phyloP scores from a whole-genome alignment of 2,329 filamentous ascomycete species.

The Periglandula ipomoeae region DNA sequence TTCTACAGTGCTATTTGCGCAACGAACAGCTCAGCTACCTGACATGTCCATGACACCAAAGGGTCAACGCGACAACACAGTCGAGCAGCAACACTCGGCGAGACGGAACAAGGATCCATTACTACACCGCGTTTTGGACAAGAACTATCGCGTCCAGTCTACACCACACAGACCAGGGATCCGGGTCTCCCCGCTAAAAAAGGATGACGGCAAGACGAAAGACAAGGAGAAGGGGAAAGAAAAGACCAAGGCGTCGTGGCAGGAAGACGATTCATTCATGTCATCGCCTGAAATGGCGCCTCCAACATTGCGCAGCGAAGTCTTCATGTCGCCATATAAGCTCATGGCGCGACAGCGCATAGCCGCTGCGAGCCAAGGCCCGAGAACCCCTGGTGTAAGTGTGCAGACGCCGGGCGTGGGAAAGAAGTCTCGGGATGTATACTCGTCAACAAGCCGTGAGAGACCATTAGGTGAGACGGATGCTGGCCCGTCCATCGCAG shows the following conservation, averaged over 20 bases:
- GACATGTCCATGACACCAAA: conserved; percentile 56
- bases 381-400: conserved; percentile 73
- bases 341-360: conserved; percentile 34
- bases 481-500: conserved; percentile 3
- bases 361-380: conserved; percentile 33
- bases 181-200: conserved; percentile 37
- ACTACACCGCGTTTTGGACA: conserved; percentile 86
- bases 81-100: conserved; percentile 21
- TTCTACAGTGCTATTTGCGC: conserved; percentile 40
- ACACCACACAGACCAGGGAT: conserved; percentile 61
- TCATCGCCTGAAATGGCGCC: conserved; percentile 72
- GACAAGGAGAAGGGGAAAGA: conserved; percentile 17
- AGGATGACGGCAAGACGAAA: conserved; percentile 5
- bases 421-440: conserved; percentile 41
- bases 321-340: conserved; percentile 68
- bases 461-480: neutral
- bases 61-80: conserved; percentile 23
- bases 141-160: conserved; percentile 87
- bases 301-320: conserved; percentile 74
- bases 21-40: conserved; percentile 46
- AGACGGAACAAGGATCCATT: conserved; percentile 58
- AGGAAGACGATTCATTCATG: conserved; percentile 44
- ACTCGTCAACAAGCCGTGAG: conserved; percentile 19
- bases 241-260: conserved; percentile 34
- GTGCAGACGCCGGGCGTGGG: conserved; percentile 63